Base-by-base conservation (phyloP, 2,329 filamentous ascomycete genomes). In the Fonsecaea pedrosoi region DNA sequence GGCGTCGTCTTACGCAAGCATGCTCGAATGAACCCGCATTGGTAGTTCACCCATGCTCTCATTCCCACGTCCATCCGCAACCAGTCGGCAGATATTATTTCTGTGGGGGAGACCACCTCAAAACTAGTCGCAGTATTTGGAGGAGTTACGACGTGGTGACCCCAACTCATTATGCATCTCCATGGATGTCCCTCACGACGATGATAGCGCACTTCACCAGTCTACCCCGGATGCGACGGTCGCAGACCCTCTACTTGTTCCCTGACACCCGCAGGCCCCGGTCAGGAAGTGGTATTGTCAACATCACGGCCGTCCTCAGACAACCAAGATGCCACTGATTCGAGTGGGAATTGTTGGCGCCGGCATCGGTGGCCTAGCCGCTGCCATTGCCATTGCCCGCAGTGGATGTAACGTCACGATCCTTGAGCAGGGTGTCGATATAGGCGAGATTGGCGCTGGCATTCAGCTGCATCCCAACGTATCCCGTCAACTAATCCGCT, bases 291-390 rank as follows among this genome's bases (percentile, higher is more conserved):
- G 18, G 45, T 50, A 50, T 25, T 25, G 25, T 25, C 25, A 25
- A 50, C 25, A 50, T 10, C 8, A 12, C 18, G 45, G 18, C 8
- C 18, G 18, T 50, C 18, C 18, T 18, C 7, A 50, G 18, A 50
- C 45, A 50, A 50, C 45, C 53, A 54, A 38, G 2, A 53, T 60
- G 58, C 13, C 58, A 2, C 15, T 42, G 6, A 58, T 73, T 34
- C 63, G 69, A 38, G 65, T 75, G 34, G 73, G 73, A 37, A 72
- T 76, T 4, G 65, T 75, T 13, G 80, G 79, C 21, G 79, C 78
- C n/a, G 79, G 80, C 5, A 75, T 82, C 21, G 79, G 78, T 2
- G 80, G 80, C 13, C 74, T 82, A 6, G 79, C 80, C 15, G 78
- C 81, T 21, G 77, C 80, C n/a, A 60, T 60, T n/a, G 58, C 58